phyloP scores from a whole-genome alignment of 257 asterid species.

The Paraleonurus japonicus region DNA sequence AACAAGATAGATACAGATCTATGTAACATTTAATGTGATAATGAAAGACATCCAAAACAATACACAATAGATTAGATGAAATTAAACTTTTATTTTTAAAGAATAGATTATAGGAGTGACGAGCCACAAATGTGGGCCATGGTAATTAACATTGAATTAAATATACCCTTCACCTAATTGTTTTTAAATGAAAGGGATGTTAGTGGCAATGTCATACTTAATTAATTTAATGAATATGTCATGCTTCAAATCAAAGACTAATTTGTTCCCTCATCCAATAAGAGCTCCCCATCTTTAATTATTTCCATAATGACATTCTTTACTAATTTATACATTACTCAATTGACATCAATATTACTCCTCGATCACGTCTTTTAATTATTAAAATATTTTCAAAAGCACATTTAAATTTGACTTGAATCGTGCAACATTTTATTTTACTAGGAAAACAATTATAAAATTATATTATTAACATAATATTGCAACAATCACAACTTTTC shows the following conservation, averaged over 20 bases:
- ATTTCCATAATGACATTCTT: neutral
- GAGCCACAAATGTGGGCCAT: neutral
- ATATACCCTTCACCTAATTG: conserved; percentile 22
- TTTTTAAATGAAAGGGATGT: conserved; percentile 29
- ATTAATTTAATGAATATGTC: conserved; percentile 38
- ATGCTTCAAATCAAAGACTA: conserved; percentile 49
- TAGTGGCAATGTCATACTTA: conserved; percentile 5
- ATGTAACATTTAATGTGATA: no score
- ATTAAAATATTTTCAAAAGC: no score
- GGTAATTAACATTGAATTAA: conserved; percentile 15
- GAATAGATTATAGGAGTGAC: neutral
- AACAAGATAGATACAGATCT: no score
- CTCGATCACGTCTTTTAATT: no score
- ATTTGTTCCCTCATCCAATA: conserved; percentile 28
- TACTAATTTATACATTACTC: conserved; percentile 11
- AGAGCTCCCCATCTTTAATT: neutral
- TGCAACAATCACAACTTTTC: no score
- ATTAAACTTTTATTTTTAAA: neutral
- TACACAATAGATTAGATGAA: neutral
- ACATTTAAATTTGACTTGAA: no score
- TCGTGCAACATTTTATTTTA: no score
- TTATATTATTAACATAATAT: no score
- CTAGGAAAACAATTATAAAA: no score
- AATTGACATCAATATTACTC: conserved; percentile 30
- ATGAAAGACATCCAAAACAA: neutral